Evolutionary conservation across 768 basidiomycete genomes (phyloP).

Genomic region (Auriscalpium vulgare): DNA sequence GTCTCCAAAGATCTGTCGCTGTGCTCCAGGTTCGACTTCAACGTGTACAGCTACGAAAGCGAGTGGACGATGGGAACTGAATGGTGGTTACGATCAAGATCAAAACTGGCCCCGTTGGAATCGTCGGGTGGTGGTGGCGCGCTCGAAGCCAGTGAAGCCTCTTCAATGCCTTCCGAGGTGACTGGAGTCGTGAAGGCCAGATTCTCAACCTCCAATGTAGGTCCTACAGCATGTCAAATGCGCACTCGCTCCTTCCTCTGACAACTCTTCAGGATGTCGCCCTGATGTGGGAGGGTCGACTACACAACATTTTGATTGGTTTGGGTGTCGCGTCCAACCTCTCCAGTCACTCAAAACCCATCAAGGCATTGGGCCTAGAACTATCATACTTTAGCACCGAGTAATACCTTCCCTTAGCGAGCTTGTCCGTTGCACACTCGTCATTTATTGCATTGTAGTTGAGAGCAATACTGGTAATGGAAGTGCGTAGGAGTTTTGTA

Average conservation of each 20-base stretch:
- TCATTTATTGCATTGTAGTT: background rate
- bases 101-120: conserved; percentile 14
- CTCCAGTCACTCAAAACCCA: conserved; percentile 75
- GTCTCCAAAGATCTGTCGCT: conserved; percentile 80
- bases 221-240: conserved; percentile 18
- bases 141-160: conserved; percentile 20
- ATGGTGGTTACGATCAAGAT: conserved; percentile 77
- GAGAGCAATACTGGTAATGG: background rate
- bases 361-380: conserved; percentile 86
- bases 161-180: conserved; percentile 30
- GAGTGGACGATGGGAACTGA: conserved; percentile 95
- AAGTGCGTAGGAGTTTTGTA: no score
- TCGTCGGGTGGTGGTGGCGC: conserved; percentile 8
- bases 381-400: conserved; percentile 84
- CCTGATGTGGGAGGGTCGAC: conserved; percentile 88
- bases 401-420: conserved; percentile 7
- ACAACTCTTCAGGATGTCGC: conserved; percentile 62
- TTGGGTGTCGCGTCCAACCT: conserved; percentile 90
- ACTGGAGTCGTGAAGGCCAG: conserved; percentile 85
- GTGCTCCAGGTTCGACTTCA: conserved; percentile 90
- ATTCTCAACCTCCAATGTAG: conserved; percentile 82
- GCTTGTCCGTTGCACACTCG: background rate
- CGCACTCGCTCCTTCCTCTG: conserved; percentile 1
- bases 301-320: conserved; percentile 84
- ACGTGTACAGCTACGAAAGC: conserved; percentile 93